Evolutionary conservation across 257 asterid genomes (phyloP).

Genomic region (Galeopsis tetrahit): DNA sequence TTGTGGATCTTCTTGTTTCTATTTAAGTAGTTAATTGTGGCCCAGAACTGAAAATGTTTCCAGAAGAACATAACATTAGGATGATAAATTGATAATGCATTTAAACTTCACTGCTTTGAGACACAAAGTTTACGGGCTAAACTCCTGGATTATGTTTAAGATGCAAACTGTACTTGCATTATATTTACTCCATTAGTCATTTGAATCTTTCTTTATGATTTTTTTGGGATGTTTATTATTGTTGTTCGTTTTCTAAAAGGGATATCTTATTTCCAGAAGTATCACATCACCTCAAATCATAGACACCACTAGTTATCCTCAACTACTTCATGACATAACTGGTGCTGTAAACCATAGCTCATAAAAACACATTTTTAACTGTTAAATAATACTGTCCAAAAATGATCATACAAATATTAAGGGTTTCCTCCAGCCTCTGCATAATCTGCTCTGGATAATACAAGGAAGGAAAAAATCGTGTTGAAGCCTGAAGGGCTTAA

Average conservation of each 20-base stretch:
- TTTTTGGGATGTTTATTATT: not conserved
- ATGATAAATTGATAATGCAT: not conserved
- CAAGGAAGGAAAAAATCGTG: not conserved
- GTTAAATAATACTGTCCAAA: not conserved
- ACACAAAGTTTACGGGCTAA: not conserved
- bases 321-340: not conserved
- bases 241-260: not conserved
- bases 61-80: conserved; percentile 13
- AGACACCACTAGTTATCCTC: not conserved
- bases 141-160: not conserved
- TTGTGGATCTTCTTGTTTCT: not conserved
- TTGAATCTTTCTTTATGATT: not conserved
- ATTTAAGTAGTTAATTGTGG: conserved; percentile 2
- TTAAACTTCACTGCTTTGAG: not conserved
- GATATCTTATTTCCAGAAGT: not conserved
- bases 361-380: not conserved
- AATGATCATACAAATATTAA: not conserved
- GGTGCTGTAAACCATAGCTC: not conserved
- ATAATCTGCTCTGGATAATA: not conserved
- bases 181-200: not conserved
- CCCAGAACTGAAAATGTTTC: not conserved
- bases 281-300: not conserved
- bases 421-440: not conserved
- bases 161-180: not conserved
- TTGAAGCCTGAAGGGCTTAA: not conserved